Conservation (phyloP, 2,329 filamentous ascomycete genomes). For the Neofusicoccum kwambonambiense region DNA sequence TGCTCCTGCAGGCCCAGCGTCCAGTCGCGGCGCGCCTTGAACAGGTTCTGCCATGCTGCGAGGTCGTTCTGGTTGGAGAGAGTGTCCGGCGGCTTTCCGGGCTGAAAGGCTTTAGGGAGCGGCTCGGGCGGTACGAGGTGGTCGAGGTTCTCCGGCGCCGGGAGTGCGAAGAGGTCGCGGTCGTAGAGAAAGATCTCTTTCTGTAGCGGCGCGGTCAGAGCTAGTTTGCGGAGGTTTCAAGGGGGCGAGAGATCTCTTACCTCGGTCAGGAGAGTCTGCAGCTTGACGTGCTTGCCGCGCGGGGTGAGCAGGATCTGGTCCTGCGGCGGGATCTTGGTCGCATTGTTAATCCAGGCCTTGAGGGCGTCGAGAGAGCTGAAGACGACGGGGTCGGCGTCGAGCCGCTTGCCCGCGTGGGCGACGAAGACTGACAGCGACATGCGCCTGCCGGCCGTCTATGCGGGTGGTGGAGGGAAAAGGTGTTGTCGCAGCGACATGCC, state of each 20-base stretch:
- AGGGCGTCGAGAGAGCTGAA: slow-evolving; percentile 81
- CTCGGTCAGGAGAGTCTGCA: slow-evolving; percentile 77
- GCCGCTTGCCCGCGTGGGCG: slow-evolving; percentile 86
- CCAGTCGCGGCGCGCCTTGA: slow-evolving; percentile 79
- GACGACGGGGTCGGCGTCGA: slow-evolving; percentile 73
- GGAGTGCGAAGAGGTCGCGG: slow-evolving; percentile 53
- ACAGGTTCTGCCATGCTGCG: slow-evolving; percentile 84
- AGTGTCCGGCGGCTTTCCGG: slow-evolving; percentile 70
- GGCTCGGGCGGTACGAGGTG: slow-evolving; percentile 52
- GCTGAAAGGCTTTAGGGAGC: slow-evolving; percentile 58
- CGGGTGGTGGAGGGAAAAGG: background rate
- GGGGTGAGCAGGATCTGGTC: slow-evolving; percentile 85
- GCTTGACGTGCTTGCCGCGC: slow-evolving; percentile 79
- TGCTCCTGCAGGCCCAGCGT: slow-evolving; percentile 67
- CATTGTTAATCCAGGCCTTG: slow-evolving; percentile 73
- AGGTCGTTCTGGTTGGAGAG: slow-evolving; percentile 77
- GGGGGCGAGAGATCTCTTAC: slow-evolving; percentile 45
- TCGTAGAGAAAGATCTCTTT: slow-evolving; percentile 93
- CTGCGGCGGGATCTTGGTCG: slow-evolving; percentile 70
- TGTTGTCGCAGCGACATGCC: slow-evolving; percentile 5
- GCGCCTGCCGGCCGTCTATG: slow-evolving; percentile 37
- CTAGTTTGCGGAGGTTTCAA: background rate
- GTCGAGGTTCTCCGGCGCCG: slow-evolving; percentile 50
- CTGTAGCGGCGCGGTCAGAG: slow-evolving; percentile 42
- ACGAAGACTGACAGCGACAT: slow-evolving; percentile 92